Evolutionary conservation across 2,329 filamentous ascomycete species (phyloP).

Genomic region (Scedosporium boydii): DNA sequence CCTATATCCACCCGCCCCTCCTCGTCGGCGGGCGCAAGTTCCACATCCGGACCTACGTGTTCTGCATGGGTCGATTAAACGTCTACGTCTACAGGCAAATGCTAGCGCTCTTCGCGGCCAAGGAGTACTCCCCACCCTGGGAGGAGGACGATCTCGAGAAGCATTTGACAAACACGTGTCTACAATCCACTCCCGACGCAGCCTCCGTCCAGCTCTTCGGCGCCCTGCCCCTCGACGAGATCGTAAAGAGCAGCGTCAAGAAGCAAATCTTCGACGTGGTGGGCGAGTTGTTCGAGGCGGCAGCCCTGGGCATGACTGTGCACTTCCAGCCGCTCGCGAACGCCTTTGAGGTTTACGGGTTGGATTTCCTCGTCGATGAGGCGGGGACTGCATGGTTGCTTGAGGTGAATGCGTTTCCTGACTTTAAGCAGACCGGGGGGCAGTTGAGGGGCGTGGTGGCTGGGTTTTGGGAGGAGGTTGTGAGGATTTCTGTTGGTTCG

Average conservation of each 20-base stretch:
- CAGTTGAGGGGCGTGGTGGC: conserved; percentile 63
- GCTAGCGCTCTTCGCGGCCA: conserved; percentile 84
- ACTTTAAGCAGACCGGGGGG: conserved; percentile 89
- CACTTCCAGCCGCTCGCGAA: conserved; percentile 88
- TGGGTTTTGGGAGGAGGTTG: conserved; percentile 66
- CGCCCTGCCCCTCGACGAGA: conserved; percentile 47
- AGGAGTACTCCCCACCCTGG: conserved; percentile 60
- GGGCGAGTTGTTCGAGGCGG: conserved; percentile 75
- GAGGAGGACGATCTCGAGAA: conserved; percentile 47
- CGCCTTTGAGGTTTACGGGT: conserved; percentile 83
- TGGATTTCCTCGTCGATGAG: conserved; percentile 79
- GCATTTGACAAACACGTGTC: conserved; percentile 92
- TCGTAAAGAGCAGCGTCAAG: conserved; percentile 56
- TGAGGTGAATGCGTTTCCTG: conserved; percentile 92
- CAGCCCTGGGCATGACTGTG: conserved; percentile 70
- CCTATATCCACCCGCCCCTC: conserved; percentile 84
- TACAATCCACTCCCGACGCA: conserved; percentile 55
- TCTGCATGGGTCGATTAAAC: conserved; percentile 66
- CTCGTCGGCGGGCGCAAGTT: conserved; percentile 76
- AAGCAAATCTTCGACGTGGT: conserved; percentile 65
- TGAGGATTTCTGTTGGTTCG: conserved; percentile 54
- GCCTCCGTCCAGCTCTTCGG: conserved; percentile 65
- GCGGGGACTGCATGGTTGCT: conserved; percentile 61
- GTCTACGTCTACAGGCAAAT: conserved; percentile 84
- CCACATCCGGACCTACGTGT: conserved; percentile 86